Conservation (phyloP, 1,284 basidiomycete genomes). For the Phellopilus nigrolimitatus region DNA sequence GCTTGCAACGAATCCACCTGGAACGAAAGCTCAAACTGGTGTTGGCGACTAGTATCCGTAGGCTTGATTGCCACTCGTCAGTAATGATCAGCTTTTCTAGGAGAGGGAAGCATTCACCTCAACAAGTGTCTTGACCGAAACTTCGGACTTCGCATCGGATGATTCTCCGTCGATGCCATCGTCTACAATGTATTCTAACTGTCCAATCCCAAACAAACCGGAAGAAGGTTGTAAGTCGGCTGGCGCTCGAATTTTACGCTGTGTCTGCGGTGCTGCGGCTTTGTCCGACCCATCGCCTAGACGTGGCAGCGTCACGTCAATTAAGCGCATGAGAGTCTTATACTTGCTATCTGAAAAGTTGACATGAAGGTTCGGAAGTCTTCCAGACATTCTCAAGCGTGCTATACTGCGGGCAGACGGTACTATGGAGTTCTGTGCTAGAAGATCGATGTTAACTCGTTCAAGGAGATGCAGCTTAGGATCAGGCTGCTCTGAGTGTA, state of each 20-base stretch:
- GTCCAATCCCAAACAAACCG: slow-evolving; percentile 47
- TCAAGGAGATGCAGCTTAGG: slow-evolving; percentile 87
- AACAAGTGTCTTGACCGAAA: slow-evolving; percentile 14
- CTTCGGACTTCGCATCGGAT: slow-evolving; percentile 33
- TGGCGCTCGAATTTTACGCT: slow-evolving; percentile 22
- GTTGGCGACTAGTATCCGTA: slow-evolving; percentile 71
- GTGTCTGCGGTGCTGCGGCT: slow-evolving; percentile 25
- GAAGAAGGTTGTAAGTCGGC: slow-evolving; percentile 47
- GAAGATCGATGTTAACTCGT: slow-evolving; percentile 87
- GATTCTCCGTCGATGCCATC: slow-evolving; percentile 49
- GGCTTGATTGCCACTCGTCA: slow-evolving; percentile 45
- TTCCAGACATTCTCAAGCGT: slow-evolving; percentile 89
- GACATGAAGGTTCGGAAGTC: slow-evolving; percentile 83
- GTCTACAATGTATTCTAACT: slow-evolving; percentile 67
- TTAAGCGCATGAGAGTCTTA: slow-evolving; percentile 88
- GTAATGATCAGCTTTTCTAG: slow-evolving; percentile 30
- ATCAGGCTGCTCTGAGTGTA: slow-evolving; percentile 48
- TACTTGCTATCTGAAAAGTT: slow-evolving; percentile 98
- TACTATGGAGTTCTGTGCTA: slow-evolving; percentile 93
- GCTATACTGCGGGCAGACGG: slow-evolving; percentile 82
- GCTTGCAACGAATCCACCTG: slow-evolving; percentile 86
- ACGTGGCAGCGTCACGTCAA: slow-evolving; percentile 88
- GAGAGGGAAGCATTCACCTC: background rate
- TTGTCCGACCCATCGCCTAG: slow-evolving; percentile 55
- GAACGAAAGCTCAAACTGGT: slow-evolving; percentile 87